These are phyloP conservation scores for Peronospora belbahrii DNA, from an alignment of 352 stramenopile species.

Conservation along the genomic window DNA sequence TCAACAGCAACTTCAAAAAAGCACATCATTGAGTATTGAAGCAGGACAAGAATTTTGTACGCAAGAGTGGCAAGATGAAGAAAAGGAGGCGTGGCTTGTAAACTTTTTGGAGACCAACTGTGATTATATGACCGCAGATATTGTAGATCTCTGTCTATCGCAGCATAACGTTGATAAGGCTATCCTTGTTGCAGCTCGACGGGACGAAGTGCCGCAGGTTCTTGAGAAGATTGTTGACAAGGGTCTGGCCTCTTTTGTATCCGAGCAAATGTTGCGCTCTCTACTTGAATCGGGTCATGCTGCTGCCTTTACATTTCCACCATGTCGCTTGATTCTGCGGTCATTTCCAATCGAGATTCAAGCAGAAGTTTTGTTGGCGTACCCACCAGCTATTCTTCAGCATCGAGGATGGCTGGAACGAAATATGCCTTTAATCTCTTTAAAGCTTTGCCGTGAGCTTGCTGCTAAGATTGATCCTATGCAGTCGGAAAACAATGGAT, in stretches of 20 bases:
- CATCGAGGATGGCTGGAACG: constrained; percentile 72
- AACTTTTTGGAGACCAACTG: constrained; percentile 46
- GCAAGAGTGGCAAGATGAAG: constrained; percentile 26
- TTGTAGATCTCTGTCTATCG: constrained; percentile 60
- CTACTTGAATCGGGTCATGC: constrained; percentile 40
- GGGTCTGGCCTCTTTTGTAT: constrained; percentile 40
- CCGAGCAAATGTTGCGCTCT: constrained; percentile 24
- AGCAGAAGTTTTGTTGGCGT: constrained; percentile 43
- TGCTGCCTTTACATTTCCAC: constrained; percentile 27
- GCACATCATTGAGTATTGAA: constrained; percentile 11
- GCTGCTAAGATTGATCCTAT: constrained; percentile 40
- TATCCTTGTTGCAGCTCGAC: constrained; percentile 42
- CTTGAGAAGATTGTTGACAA: constrained; percentile 45
- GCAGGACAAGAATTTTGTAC: background rate
- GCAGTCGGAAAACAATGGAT: constrained; percentile 1
- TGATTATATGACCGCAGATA: constrained; percentile 53
- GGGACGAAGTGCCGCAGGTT: constrained; percentile 38
- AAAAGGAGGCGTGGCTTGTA: constrained; percentile 41
- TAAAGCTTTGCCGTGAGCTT: constrained; percentile 28
- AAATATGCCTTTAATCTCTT: constrained; percentile 36
- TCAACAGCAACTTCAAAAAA: constrained; percentile 42
- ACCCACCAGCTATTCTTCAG: constrained; percentile 37
- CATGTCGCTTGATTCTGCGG: constrained; percentile 45
- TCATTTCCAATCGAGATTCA: constrained; percentile 43
- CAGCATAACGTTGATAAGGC: constrained; percentile 64